Evolutionary conservation across 2,329 filamentous ascomycete species (phyloP).

Genomic region (Pezizomycotina sp.): DNA sequence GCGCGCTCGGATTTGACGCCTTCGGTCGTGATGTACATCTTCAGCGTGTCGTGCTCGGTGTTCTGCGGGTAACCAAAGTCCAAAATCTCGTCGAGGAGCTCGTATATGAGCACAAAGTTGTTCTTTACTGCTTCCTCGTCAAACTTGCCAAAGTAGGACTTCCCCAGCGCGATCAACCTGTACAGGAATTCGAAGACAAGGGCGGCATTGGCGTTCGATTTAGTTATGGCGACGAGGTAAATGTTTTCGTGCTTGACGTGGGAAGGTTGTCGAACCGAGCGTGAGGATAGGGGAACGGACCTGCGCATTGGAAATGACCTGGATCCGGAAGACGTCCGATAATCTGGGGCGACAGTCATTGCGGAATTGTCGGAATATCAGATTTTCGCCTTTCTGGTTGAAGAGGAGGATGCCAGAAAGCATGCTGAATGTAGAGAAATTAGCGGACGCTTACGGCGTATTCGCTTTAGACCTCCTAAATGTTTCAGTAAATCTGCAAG

Average conservation of each 20-base stretch:
- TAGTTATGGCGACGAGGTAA: slow-evolving; percentile 90
- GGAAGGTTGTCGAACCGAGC: slow-evolving; percentile 92
- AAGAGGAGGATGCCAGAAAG: slow-evolving; percentile 94
- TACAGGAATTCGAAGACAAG: slow-evolving; percentile 97
- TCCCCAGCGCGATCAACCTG: slow-evolving; percentile 72
- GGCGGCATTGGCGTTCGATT: slow-evolving; percentile 97
- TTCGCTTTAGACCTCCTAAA: too few species aligned
- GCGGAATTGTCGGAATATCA: slow-evolving; percentile 97
- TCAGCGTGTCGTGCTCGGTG: slow-evolving; percentile 93
- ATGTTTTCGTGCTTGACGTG: slow-evolving; percentile 99
- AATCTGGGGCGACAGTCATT: slow-evolving; percentile 95
- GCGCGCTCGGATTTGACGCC: slow-evolving; percentile 82
- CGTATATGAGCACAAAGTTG: slow-evolving; percentile 97
- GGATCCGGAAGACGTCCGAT: slow-evolving; percentile 97
- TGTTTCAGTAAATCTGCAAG: too few species aligned
- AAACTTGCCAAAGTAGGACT: slow-evolving; percentile 96
- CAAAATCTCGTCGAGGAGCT: slow-evolving; percentile 92
- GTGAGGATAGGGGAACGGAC: slow-evolving; percentile 95
- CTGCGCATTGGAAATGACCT: slow-evolving; percentile 96
- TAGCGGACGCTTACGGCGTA: too few species aligned
- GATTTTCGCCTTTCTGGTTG: slow-evolving; percentile 98
- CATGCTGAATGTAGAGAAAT: slow-evolving; percentile 49
- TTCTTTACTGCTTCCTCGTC: slow-evolving; percentile 99
- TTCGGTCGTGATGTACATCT: slow-evolving; percentile 99
- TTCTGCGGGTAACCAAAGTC: slow-evolving; percentile 99